A percentile compares a stretch with the other conserved stretches of the same genome.
Conservation (phyloP, 352 stramenopile species). For the Blastocystis sp. region DNA sequence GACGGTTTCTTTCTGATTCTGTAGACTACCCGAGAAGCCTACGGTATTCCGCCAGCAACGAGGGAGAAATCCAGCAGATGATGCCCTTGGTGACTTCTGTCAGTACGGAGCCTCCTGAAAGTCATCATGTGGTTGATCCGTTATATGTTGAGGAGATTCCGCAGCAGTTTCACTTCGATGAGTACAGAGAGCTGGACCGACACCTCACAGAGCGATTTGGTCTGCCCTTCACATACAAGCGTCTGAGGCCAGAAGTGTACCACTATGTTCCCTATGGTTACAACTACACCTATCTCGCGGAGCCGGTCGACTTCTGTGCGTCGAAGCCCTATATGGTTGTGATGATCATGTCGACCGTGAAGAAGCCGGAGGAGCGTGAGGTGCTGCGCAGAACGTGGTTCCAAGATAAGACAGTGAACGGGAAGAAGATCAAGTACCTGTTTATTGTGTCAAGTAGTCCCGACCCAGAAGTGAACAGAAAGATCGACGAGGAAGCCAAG, state of each 20-base stretch:
- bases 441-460: conserved; percentile 38
- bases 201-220: conserved; percentile 5
- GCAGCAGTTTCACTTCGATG: neutral
- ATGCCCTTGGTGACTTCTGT: too few species aligned
- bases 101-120: too few species aligned
- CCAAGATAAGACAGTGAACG: neutral
- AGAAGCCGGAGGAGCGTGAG: conserved; percentile 4
- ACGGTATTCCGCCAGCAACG: too few species aligned
- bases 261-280: conserved; percentile 53
- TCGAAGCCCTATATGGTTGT: conserved; percentile 3
- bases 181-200: conserved; percentile 9
- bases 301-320: neutral
- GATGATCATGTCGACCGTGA: conserved; percentile 43
- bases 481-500: neutral
- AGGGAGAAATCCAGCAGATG: too few species aligned
- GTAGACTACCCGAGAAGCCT: too few species aligned
- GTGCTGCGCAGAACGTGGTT: neutral
- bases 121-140: too few species aligned
- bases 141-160: neutral
- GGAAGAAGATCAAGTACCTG: conserved; percentile 30
- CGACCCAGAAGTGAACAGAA: neutral
- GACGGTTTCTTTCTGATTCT: too few species aligned
- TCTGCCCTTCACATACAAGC: conserved; percentile 36
- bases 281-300: neutral
- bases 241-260: neutral